These are phyloP conservation scores for Rutidosis leptorrhynchoides DNA, from an alignment of 129 eudicot species.

Conservation along the genomic window DNA sequence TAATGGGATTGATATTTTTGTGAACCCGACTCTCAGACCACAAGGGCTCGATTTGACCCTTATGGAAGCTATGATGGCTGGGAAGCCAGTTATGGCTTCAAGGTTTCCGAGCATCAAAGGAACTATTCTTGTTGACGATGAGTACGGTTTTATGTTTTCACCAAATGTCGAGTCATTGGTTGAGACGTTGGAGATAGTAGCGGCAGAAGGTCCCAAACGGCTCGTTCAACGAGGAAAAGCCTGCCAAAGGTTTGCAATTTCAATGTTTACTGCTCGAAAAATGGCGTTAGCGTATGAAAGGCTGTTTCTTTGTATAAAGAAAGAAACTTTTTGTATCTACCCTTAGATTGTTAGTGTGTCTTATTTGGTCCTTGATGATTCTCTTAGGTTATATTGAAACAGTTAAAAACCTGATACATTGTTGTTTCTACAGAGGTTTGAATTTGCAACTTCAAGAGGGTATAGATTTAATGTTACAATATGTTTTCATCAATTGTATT, in stretches of 20 bases:
- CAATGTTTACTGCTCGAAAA: conserved; percentile 85
- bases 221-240: conserved; percentile 75
- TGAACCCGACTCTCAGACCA: conserved; percentile 87
- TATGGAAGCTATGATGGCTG: conserved; percentile 98
- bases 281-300: conserved; percentile 97
- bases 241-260: conserved; percentile 54
- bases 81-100: conserved; percentile 89
- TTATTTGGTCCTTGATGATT: conserved; percentile 6
- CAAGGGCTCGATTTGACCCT: conserved; percentile 95
- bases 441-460: conserved; percentile 9
- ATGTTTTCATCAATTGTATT: conserved; percentile 15
- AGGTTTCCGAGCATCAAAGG: conserved; percentile 91
- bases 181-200: conserved; percentile 63
- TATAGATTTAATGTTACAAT: conserved; percentile 15
- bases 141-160: conserved; percentile 83
- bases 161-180: conserved; percentile 71
- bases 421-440: conserved; percentile 23
- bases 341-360: conserved; percentile 38
- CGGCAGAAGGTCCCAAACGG: conserved; percentile 62
- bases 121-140: conserved; percentile 66
- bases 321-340: conserved; percentile 64
- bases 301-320: conserved; percentile 79
- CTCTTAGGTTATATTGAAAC: conserved; percentile 22
- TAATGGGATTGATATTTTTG: conserved; percentile 81
- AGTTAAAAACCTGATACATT: conserved; percentile 12